Evolutionary conservation across 2,329 filamentous ascomycete species (phyloP).

Genomic region (Trichoderma citrinoviride): DNA sequence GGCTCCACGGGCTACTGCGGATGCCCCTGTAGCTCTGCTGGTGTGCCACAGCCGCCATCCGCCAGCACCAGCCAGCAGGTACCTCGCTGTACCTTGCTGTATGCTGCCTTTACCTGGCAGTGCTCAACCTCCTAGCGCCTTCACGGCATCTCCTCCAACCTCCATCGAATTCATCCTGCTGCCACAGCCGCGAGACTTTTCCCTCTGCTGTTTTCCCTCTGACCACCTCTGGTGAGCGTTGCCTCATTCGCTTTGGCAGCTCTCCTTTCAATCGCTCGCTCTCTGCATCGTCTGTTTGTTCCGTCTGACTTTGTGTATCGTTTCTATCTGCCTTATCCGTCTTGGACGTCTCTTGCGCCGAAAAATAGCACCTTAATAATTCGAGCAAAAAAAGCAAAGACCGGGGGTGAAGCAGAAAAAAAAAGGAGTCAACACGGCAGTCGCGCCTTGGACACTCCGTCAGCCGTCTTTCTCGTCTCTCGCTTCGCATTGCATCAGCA

Average conservation of each 20-base stretch:
- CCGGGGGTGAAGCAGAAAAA: background rate
- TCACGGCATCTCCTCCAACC: constrained; percentile 11
- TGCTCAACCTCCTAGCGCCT: constrained; percentile 4
- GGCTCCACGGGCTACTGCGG: background rate
- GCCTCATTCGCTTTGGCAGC: constrained; percentile 61
- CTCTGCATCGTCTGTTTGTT: constrained; percentile 22
- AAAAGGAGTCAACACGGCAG: constrained; percentile 17
- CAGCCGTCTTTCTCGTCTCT: background rate
- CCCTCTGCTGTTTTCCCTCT: constrained; percentile 3
- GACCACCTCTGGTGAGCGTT: constrained; percentile 29
- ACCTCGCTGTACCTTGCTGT: background rate
- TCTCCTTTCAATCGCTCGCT: constrained; percentile 38
- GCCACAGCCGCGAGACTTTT: constrained; percentile 14
- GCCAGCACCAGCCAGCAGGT: background rate
- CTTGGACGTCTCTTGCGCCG: background rate
- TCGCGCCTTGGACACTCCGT: constrained; percentile 7
- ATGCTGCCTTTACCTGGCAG: background rate
- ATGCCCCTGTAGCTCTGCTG: too few species aligned
- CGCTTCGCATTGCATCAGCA: constrained; percentile 13
- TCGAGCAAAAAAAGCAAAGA: constrained; percentile 5
- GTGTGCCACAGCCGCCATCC: background rate
- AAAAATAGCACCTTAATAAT: too few species aligned
- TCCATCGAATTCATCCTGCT: constrained; percentile 14
- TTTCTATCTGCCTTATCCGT: background rate
- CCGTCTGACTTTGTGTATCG: background rate